A percentile compares a stretch with the other conserved stretches of the same genome.
Evolutionary conservation across 441 rosid species (phyloP).

Genomic region (Mallotus japonicus): DNA sequence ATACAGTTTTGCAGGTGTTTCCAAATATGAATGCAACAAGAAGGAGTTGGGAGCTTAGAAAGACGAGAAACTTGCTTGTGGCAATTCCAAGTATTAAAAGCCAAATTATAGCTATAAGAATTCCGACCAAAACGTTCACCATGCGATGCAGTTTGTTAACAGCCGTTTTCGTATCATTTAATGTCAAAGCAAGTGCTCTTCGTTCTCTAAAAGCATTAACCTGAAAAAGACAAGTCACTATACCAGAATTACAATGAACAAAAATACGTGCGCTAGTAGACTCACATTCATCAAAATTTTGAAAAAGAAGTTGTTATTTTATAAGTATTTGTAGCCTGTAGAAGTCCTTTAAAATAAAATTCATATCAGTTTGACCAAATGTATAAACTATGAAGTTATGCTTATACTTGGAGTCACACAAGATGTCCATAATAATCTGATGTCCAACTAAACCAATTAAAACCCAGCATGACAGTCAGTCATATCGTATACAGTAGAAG

Average conservation of each 20-base stretch:
- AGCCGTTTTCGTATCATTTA: constrained; percentile 87
- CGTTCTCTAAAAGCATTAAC: constrained; percentile 82
- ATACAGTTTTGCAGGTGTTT: constrained; percentile 70
- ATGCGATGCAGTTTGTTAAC: constrained; percentile 69
- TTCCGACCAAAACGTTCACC: constrained; percentile 45
- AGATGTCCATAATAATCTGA: not conserved
- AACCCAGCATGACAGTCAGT: not conserved
- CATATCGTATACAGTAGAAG: not conserved
- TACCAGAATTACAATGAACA: not conserved
- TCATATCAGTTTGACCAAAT: not conserved
- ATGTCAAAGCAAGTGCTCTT: constrained; percentile 77
- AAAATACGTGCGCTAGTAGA: not conserved
- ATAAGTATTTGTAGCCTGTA: not conserved
- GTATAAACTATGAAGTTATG: not conserved
- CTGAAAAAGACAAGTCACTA: constrained; percentile 32
- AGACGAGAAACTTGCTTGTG: constrained; percentile 47
- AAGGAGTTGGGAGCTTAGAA: constrained; percentile 68
- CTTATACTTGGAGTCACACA: not conserved
- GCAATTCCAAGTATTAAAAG: constrained; percentile 65
- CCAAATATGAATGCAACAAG: constrained; percentile 79
- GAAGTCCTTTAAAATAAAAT: not conserved
- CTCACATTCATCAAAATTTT: not conserved
- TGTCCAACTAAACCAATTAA: not conserved
- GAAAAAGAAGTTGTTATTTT: too few species aligned
- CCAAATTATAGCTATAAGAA: constrained; percentile 52